Evolutionary conservation across 305 asterid species (phyloP).

Genomic region (Withania somnifera): DNA sequence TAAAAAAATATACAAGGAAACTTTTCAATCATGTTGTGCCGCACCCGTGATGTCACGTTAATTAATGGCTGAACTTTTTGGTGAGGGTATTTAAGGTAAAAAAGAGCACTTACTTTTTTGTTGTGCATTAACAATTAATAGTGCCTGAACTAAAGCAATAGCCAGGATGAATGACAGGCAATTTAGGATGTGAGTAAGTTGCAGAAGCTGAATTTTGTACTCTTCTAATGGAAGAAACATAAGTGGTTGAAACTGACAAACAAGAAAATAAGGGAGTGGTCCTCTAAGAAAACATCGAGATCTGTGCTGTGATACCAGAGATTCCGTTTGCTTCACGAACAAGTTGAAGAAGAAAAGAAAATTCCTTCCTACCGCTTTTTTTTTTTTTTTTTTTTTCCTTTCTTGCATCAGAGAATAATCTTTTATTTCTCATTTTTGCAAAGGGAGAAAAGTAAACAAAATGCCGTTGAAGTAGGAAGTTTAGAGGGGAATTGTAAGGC

Average conservation of each 20-base stretch:
- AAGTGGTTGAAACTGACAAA: neutral
- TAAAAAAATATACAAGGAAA: no score
- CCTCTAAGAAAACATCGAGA: neutral
- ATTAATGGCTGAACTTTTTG: neutral
- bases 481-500: conserved; percentile 9
- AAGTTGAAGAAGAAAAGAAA: neutral
- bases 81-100: neutral
- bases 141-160: neutral
- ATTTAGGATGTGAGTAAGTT: neutral
- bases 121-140: neutral
- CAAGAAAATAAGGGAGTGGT: neutral
- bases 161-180: neutral
- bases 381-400: neutral
- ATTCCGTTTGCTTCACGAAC: conserved; percentile 14
- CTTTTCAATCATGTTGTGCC: no score
- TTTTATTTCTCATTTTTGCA: neutral
- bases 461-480: conserved; percentile 7
- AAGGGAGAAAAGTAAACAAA: neutral
- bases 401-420: neutral
- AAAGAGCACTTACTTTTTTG: neutral
- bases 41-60: no score
- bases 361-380: neutral
- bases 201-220: neutral
- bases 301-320: neutral
- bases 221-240: neutral